Base-by-base conservation (phyloP, 1,284 basidiomycete genomes). In the Moesziomyces globuligerus region DNA sequence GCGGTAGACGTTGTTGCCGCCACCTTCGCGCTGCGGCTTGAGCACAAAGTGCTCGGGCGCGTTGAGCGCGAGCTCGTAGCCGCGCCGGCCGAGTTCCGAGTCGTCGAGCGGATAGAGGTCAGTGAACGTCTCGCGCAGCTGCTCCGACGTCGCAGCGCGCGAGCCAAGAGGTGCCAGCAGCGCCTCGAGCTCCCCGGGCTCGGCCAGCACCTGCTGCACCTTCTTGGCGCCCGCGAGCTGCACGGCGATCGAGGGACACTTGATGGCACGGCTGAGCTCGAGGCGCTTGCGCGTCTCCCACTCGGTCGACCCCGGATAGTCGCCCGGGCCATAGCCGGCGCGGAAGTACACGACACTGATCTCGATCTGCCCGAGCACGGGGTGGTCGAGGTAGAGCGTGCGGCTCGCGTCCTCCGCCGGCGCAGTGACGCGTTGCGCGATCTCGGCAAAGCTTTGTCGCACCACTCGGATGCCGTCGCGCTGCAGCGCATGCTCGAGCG, bases 141-240 rank as follows among this genome's bases (percentile, higher is more conserved):
- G 29, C 15, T 45, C 24, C 4, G 46, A 29, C n/a, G 24, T 68
- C 25, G 7, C 50, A n/a, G 28, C 34, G 5, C 48, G 20, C 1
- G 32, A 9, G 21, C 21, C 32, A 32, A 51, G 48, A 6, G 28
- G 15, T n/a, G 21, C 6, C 9, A 80, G 36, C 83, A 93, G 94
- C 5, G 85, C 84, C 74, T 93, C 91, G 21, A 95, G 86, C 10
- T 92, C 84, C 0, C 89, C 89, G 0, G 88, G 88, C 32, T 89
- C 87, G 2, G 90, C 88, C 15, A 98, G 86, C 0, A 91, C 91
- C 79, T 98, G 90, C 83, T 98, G 96, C 0, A 98, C 89, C 82
- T 97, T 97, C 85, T 98, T 98, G 1, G 91, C 90, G 0, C 95
- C 96, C 0, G 94, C 93, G 4, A 98, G 88, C 78, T 98, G 96